Conservation (phyloP, 1,284 basidiomycete species). For the Coniophora puteana region DNA sequence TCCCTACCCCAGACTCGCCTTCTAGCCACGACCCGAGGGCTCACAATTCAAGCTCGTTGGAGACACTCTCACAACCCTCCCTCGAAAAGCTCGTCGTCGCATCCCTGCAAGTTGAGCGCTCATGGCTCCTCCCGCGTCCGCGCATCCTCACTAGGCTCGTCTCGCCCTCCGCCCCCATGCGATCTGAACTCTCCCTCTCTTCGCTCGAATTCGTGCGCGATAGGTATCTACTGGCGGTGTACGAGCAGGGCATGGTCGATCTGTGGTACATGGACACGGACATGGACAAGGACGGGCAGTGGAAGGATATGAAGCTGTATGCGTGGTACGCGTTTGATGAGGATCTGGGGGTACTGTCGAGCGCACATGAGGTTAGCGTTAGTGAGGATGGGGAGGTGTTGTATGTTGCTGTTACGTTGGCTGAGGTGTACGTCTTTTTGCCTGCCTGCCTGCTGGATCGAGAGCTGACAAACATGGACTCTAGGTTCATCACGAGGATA, state of each 20-base stretch:
- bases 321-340: not conserved
- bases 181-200: no score
- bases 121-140: not conserved
- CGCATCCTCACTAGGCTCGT: not conserved
- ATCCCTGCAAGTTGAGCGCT: not conserved
- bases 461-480: no score
- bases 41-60: no score
- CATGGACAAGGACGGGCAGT: no score
- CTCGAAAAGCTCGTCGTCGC: not conserved
- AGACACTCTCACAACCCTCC: no score
- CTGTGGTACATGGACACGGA: no score
- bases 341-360: not conserved
- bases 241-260: not conserved
- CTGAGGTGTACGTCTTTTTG: not conserved
- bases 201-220: not conserved
- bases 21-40: no score
- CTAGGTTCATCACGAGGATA: no score
- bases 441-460: no score
- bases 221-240: not conserved
- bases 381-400: not conserved
- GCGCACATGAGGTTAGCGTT: not conserved
- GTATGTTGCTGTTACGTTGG: constrained; percentile 9
- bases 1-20: no score
- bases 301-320: not conserved
- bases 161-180: no score